A percentile compares a stretch with the other conserved stretches of the same genome.
These are phyloP conservation scores for Ustilago shanxiensis DNA, from an alignment of 1,284 basidiomycete species.

Conservation along the genomic window DNA sequence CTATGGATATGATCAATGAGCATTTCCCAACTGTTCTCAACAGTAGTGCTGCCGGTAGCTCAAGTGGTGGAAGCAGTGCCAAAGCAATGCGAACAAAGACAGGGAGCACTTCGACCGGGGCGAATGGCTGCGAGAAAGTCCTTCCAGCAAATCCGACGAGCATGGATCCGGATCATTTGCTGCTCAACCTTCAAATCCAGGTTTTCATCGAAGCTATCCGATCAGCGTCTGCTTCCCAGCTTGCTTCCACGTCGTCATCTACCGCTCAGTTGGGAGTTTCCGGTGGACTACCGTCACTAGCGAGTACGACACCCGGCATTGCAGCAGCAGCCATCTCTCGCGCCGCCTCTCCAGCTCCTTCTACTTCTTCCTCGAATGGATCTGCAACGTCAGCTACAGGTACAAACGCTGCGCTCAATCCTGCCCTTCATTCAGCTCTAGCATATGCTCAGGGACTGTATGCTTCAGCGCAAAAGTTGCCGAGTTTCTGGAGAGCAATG, in stretches of 20 bases:
- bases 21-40: constrained; percentile 65
- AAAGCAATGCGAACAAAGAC: neutral
- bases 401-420: constrained; percentile 34
- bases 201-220: constrained; percentile 85
- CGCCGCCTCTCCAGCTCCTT: constrained; percentile 58
- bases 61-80: constrained; percentile 12
- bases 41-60: constrained; percentile 10
- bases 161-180: constrained; percentile 79
- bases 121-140: constrained; percentile 34
- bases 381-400: constrained; percentile 44
- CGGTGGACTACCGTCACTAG: constrained; percentile 35
- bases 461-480: constrained; percentile 56
- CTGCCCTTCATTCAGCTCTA: constrained; percentile 56
- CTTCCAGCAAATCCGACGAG: constrained; percentile 63
- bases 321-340: constrained; percentile 49
- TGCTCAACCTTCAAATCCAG: constrained; percentile 84
- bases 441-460: constrained; percentile 56
- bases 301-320: constrained; percentile 44
- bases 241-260: constrained; percentile 11
- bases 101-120: constrained; percentile 4
- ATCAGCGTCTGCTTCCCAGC: constrained; percentile 70
- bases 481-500: constrained; percentile 67
- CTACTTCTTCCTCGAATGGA: constrained; percentile 53
- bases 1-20: constrained; percentile 76
- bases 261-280: constrained; percentile 15